Evolutionary conservation across 2,329 filamentous ascomycete species (phyloP).

Genomic region (Alternaria sp.): DNA sequence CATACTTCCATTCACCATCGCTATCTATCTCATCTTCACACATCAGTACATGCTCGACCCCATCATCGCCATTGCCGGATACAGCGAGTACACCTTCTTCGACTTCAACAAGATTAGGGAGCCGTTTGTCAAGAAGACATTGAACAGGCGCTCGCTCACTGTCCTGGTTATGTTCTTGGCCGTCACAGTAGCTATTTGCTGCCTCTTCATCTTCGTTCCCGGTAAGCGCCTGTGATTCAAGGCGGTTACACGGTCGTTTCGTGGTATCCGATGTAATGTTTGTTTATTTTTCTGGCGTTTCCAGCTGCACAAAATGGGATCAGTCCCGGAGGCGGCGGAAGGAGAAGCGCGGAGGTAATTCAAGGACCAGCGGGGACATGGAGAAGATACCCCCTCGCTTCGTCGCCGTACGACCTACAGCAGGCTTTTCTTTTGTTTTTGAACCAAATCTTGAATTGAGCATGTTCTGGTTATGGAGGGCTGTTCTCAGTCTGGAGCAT

Average conservation of each 20-base stretch:
- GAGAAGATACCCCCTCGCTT: conserved; percentile 27
- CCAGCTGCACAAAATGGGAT: conserved; percentile 14
- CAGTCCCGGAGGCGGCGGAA: conserved; percentile 6
- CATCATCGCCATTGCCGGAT: conserved; percentile 84
- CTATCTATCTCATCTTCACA: conserved; percentile 75
- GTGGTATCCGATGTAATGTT: conserved; percentile 30
- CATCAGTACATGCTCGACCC: conserved; percentile 98
- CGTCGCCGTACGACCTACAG: conserved; percentile 16
- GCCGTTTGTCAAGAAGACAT: conserved; percentile 86
- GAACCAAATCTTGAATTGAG: conserved; percentile 3
- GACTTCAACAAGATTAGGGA: conserved; percentile 88
- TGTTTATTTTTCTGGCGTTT: conserved; percentile 25
- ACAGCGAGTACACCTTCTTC: conserved; percentile 96
- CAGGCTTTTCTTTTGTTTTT: conserved; percentile 23
- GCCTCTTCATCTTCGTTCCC: conserved; percentile 94
- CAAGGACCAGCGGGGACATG: conserved; percentile 16
- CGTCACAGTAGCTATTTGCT: conserved; percentile 81
- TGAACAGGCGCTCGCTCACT: conserved; percentile 84
- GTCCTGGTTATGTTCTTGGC: conserved; percentile 79
- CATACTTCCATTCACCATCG: conserved; percentile 90
- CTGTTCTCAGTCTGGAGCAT: conserved; percentile 15
- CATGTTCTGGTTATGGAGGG: conserved; percentile 15
- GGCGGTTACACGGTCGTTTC: conserved; percentile 4
- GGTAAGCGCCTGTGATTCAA: conserved; percentile 74
- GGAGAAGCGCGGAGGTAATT: conserved; percentile 12